phyloP scores from a whole-genome alignment of 2,329 filamentous ascomycete genomes.

The Colletotrichum higginsianum region DNA sequence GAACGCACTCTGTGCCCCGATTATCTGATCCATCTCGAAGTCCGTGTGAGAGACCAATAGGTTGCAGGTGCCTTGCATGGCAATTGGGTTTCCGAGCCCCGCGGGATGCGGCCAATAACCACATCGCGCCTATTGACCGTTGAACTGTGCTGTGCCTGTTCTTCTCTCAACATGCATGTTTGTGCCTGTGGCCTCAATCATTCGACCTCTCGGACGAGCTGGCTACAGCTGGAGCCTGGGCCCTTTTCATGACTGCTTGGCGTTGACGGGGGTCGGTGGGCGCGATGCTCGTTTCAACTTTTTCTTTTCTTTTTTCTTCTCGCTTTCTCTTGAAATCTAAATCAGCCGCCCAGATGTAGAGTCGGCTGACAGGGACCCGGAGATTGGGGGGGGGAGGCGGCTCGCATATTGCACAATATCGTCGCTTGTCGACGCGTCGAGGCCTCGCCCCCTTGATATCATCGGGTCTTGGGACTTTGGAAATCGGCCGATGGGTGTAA shows the following conservation, averaged over 20 bases:
- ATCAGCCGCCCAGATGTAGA: neutral
- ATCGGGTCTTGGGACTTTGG: neutral
- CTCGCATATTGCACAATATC: slow-evolving; percentile 9
- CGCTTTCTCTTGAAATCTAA: neutral
- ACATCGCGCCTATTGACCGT: too few species aligned
- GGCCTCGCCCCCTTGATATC: neutral
- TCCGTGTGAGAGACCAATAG: neutral
- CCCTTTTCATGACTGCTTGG: neutral
- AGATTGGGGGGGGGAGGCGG: slow-evolving; percentile 7
- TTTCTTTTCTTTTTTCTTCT: neutral
- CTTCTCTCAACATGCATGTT: neutral
- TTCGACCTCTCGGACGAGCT: neutral
- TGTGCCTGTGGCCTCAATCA: too few species aligned
- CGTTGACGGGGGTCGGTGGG: neutral
- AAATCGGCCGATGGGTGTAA: neutral
- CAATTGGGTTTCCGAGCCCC: neutral
- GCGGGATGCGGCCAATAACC: neutral
- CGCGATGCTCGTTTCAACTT: neutral
- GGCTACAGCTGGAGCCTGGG: neutral
- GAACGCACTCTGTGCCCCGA: neutral
- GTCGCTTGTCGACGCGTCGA: neutral
- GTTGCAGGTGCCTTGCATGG: neutral
- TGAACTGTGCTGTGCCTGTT: neutral
- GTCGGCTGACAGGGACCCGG: slow-evolving; percentile 2
- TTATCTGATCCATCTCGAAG: neutral